Evolutionary conservation across 2,329 filamentous ascomycete species (phyloP).

Genomic region (Neocucurbitaria cava): DNA sequence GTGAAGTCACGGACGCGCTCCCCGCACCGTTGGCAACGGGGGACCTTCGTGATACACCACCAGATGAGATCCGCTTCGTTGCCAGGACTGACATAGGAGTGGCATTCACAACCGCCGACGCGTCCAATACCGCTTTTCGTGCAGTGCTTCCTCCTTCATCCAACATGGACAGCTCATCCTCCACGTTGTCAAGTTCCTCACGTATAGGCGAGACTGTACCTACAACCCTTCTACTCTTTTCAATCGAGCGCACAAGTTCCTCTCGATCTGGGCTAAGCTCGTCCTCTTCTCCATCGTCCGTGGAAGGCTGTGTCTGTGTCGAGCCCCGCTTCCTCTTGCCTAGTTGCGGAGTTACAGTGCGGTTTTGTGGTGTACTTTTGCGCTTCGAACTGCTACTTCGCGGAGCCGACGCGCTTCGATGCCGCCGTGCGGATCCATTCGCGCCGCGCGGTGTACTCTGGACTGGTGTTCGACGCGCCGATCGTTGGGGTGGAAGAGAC

Average conservation of each 20-base stretch:
- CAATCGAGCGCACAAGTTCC: slow-evolving; percentile 31
- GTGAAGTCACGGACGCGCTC: slow-evolving; percentile 17
- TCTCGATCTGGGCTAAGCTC: slow-evolving; percentile 43
- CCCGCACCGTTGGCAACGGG: slow-evolving; percentile 9
- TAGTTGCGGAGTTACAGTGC: slow-evolving; percentile 35
- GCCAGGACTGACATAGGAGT: slow-evolving; percentile 17
- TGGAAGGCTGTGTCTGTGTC: slow-evolving; percentile 14
- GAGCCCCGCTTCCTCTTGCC: slow-evolving; percentile 46
- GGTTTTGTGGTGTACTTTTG: slow-evolving; percentile 22
- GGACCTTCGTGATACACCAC: slow-evolving; percentile 9
- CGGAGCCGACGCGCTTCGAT: slow-evolving; percentile 39
- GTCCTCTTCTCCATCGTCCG: slow-evolving; percentile 36
- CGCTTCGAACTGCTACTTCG: slow-evolving; percentile 27
- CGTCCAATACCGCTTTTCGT: slow-evolving; percentile 16
- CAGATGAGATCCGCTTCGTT: slow-evolving; percentile 9
- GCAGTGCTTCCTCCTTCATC: slow-evolving; percentile 24
- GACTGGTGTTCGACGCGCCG: slow-evolving; percentile 34
- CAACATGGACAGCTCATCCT: slow-evolving; percentile 38
- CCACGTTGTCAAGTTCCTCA: slow-evolving; percentile 34
- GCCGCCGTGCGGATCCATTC: slow-evolving; percentile 33
- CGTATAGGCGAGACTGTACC: slow-evolving; percentile 30
- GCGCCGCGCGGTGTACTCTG: slow-evolving; percentile 24
- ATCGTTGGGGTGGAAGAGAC: slow-evolving; percentile 32
- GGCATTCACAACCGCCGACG: slow-evolving; percentile 12
- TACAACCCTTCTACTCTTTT: slow-evolving; percentile 35